These are phyloP conservation scores for Kwoniella dejecticola DNA, from an alignment of 768 basidiomycete genomes.

Conservation along the genomic window DNA sequence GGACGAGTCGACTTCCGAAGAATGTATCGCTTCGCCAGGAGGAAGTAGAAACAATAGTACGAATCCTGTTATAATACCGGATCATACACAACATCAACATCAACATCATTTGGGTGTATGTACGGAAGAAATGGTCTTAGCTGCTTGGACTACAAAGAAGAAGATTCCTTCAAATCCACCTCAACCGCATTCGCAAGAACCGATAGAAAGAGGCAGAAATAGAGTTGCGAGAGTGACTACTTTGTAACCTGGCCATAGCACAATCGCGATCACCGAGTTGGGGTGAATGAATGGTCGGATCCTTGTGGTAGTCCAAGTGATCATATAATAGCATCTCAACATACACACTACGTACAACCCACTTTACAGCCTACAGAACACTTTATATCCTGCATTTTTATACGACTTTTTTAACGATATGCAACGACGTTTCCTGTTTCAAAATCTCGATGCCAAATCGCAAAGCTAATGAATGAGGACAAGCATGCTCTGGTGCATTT, in stretches of 20 bases:
- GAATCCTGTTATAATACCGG: neutral
- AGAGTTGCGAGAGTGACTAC: neutral
- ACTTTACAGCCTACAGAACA: neutral
- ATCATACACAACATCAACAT: neutral
- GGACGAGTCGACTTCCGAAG: neutral
- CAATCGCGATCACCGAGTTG: too few relatives aligned
- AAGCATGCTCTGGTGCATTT: too few relatives aligned
- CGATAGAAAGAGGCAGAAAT: conserved; percentile 2
- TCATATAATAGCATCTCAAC: neutral
- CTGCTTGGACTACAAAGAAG: conserved; percentile 8
- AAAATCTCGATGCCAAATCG: too few relatives aligned
- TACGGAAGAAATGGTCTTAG: conserved; percentile 10
- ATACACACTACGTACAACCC: too few relatives aligned
- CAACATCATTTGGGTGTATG: neutral
- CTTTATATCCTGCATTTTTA: conserved; percentile 14
- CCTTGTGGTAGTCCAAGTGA: too few relatives aligned
- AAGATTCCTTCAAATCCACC: neutral
- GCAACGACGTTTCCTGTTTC: conserved; percentile 1
- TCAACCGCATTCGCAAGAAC: neutral
- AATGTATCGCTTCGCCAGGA: conserved; percentile 1
- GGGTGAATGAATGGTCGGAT: too few relatives aligned
- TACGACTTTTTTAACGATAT: conserved; percentile 16
- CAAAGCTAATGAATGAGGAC: too few relatives aligned
- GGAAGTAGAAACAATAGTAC: neutral
- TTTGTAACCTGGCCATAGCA: too few relatives aligned